Conservation (phyloP, 495 filamentous ascomycete species). For the Chaetomium fimeti region DNA sequence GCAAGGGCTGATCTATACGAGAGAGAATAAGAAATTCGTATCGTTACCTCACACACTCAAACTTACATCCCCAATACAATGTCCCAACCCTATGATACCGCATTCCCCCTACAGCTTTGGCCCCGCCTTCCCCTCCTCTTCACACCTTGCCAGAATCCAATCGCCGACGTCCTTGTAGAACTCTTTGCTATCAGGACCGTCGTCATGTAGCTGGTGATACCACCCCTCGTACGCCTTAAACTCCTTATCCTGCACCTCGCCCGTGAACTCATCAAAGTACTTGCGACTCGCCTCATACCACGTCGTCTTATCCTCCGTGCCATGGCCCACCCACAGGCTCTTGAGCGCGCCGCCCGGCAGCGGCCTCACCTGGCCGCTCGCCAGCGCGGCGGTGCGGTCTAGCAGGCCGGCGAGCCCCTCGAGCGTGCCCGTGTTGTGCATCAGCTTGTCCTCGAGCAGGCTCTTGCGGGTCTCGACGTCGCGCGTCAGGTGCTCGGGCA, state of each 20-base stretch:
- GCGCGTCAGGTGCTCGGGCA: conserved; percentile 57
- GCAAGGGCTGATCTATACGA: background rate
- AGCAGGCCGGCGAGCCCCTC: conserved; percentile 73
- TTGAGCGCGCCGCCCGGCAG: conserved; percentile 35
- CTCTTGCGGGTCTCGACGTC: conserved; percentile 58
- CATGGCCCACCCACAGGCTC: conserved; percentile 64
- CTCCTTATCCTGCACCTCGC: conserved; percentile 58
- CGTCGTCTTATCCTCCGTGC: conserved; percentile 65
- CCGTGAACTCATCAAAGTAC: conserved; percentile 54
- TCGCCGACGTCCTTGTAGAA: conserved; percentile 69
- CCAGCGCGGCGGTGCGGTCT: conserved; percentile 58
- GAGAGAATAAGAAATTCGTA: background rate
- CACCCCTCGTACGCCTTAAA: conserved; percentile 75
- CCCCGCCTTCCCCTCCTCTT: conserved; percentile 14
- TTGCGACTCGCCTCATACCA: conserved; percentile 59
- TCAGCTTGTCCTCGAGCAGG: conserved; percentile 61
- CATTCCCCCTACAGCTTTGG: conserved; percentile 21
- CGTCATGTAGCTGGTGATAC: conserved; percentile 75
- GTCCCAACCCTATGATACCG: background rate
- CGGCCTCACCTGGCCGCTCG: conserved; percentile 42
- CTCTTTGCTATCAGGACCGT: conserved; percentile 57
- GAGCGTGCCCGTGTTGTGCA: conserved; percentile 77
- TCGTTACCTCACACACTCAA: background rate
- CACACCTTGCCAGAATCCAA: conserved; percentile 64
- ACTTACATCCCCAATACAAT: background rate